Evolutionary conservation across 176 grass and related monocot species (phyloP), one percentile per base, ranked within the genome.

Genomic region (Ananas comosus): DNA sequence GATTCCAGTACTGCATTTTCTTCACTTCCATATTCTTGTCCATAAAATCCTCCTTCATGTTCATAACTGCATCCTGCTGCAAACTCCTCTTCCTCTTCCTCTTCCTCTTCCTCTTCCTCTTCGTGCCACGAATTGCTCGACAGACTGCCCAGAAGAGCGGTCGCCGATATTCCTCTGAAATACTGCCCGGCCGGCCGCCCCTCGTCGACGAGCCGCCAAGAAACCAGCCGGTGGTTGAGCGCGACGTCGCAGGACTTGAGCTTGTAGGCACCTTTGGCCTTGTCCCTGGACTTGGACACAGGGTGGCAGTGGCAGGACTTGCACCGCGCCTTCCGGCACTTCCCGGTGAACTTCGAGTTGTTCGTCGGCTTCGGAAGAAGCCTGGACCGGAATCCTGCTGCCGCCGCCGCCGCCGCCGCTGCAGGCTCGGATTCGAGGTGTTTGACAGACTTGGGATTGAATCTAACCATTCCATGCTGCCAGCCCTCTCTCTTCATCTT

Each of bases 401-500:
- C 27, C 66, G 18, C 42, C 11, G 42, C 63, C 52, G 2, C 59
- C 58, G n/a, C 42, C 11, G 42, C 63, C 52, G 2, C 59, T 49
- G n/a, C 48, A 63, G 59, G 3, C 10, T 13, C 56, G 57, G 66
- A 2, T 9, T 53, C 65, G 42, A 51, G 10, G 61, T 25, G 51
- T 49, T 66, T 24, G 76, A 1, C 49, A 2, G 48, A n/a, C 14
- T 52, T 11, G 64, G 25, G 28, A 10, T 63, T 23, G 63, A 21
- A 2, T 1, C 17, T 71, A 69, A 78, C 78, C 13, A 68, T 78
- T 57, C 86, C 90, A 71, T 86, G 88, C 82, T 96, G 88, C 72
- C 78, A 81, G 5, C 91, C 91, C 22, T 91, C 91, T 76, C 91
- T 91, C 91, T 91, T 91, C 91, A 96, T 96, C 56, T 51, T 57